Conservation (phyloP, 2,329 filamentous ascomycete species). For the Botrytis squamosa region DNA sequence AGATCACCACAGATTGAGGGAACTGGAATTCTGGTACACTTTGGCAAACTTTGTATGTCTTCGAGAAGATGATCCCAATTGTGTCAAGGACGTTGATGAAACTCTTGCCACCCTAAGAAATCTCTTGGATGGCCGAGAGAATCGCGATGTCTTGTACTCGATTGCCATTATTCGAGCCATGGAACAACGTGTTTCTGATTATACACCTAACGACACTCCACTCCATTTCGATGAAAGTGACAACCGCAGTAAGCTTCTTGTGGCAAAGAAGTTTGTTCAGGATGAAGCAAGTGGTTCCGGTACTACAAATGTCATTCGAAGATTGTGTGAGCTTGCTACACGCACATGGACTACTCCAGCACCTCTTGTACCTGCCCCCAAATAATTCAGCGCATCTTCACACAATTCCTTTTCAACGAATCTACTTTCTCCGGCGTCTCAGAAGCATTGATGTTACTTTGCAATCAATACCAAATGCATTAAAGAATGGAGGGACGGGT, state of each 20-base stretch:
- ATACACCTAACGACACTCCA: constrained; percentile 55
- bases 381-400: constrained; percentile 8
- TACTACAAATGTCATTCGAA: constrained; percentile 71
- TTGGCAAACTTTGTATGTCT: constrained; percentile 71
- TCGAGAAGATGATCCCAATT: constrained; percentile 57
- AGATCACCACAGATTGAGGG: constrained; percentile 56
- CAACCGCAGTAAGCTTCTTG: constrained; percentile 63
- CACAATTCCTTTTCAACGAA: constrained; percentile 10
- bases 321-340: constrained; percentile 66
- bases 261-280: constrained; percentile 68
- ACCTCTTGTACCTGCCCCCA: constrained; percentile 13
- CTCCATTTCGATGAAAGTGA: constrained; percentile 66
- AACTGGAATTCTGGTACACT: constrained; percentile 79
- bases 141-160: constrained; percentile 86
- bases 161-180: constrained; percentile 78
- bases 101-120: constrained; percentile 64
- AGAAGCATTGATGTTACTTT: constrained; percentile 8
- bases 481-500: constrained; percentile 10
- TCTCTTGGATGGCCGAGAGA: constrained; percentile 77
- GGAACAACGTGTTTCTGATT: constrained; percentile 61
- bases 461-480: constrained; percentile 19
- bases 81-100: constrained; percentile 61
- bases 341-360: constrained; percentile 41
- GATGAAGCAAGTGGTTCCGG: constrained; percentile 65
- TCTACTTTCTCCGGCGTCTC: constrained; percentile 19